These are phyloP conservation scores for Mortierella sp. DNA, from an alignment of 371 early-diverging fungal genomes.

Conservation along the genomic window DNA sequence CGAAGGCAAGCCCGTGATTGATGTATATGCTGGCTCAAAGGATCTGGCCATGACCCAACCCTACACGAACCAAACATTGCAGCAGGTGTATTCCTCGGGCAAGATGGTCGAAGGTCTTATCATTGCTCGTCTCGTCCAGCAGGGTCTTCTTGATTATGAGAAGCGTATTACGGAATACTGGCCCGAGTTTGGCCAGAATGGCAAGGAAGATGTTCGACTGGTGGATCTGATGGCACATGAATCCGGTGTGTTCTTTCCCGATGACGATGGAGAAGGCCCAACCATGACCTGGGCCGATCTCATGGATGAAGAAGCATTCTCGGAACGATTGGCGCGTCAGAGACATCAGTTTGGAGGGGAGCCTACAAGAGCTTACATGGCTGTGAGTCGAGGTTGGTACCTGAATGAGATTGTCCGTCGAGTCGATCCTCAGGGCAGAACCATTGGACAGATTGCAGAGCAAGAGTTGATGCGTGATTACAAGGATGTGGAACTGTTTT, in stretches of 20 bases:
- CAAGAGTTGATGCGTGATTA: constrained; percentile 59
- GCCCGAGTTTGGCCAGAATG: constrained; percentile 83
- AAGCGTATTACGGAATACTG: constrained; percentile 69
- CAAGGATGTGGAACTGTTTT: constrained; percentile 66
- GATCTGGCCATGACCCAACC: constrained; percentile 52
- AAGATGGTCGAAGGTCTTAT: constrained; percentile 72
- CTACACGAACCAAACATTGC: constrained; percentile 67
- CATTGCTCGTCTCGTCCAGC: constrained; percentile 69
- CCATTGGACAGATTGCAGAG: constrained; percentile 65
- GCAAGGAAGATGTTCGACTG: constrained; percentile 77
- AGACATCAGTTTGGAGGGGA: constrained; percentile 71
- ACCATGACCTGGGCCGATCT: constrained; percentile 51
- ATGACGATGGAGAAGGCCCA: constrained; percentile 36
- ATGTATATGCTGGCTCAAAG: constrained; percentile 73
- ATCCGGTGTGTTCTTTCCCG: constrained; percentile 69
- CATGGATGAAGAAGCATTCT: constrained; percentile 48
- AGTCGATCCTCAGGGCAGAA: constrained; percentile 62
- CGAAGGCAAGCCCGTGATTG: constrained; percentile 66
- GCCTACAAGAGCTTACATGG: constrained; percentile 68
- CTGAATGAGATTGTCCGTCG: constrained; percentile 76
- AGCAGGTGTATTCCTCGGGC: constrained; percentile 74
- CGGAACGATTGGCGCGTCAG: constrained; percentile 63
- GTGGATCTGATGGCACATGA: constrained; percentile 71
- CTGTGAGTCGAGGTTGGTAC: constrained; percentile 76
- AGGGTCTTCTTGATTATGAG: constrained; percentile 65